A percentile compares a stretch with the other conserved stretches of the same genome.
Evolutionary conservation across 2,329 filamentous ascomycete species (phyloP).

Genomic region (Alternaria arbusti): DNA sequence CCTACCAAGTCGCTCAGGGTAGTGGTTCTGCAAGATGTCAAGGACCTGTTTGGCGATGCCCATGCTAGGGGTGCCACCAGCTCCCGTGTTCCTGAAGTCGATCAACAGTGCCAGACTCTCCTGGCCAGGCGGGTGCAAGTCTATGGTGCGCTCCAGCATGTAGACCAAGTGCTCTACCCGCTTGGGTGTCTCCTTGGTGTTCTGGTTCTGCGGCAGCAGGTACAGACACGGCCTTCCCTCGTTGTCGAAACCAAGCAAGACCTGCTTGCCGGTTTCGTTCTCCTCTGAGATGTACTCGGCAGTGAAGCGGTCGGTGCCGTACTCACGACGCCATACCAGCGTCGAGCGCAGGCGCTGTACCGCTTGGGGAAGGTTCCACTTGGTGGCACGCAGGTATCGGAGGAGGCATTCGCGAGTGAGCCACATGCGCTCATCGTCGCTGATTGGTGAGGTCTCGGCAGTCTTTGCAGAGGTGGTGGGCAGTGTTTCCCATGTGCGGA

Average conservation of each 20-base stretch:
- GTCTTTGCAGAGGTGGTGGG: slow-evolving; percentile 67
- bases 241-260: slow-evolving; percentile 86
- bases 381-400: slow-evolving; percentile 90
- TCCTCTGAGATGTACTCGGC: slow-evolving; percentile 89
- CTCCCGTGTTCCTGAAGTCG: slow-evolving; percentile 84
- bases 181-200: slow-evolving; percentile 83
- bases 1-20: slow-evolving; percentile 87
- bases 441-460: slow-evolving; percentile 67
- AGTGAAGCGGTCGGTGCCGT: slow-evolving; percentile 76
- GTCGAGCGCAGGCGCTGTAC: slow-evolving; percentile 81
- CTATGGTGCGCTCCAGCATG: slow-evolving; percentile 90
- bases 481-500: slow-evolving; percentile 73
- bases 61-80: slow-evolving; percentile 76
- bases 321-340: slow-evolving; percentile 87
- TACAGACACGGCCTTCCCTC: slow-evolving; percentile 88
- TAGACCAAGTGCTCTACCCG: slow-evolving; percentile 95
- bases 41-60: slow-evolving; percentile 82
- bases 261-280: slow-evolving; percentile 96
- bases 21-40: slow-evolving; percentile 91
- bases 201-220: slow-evolving; percentile 87
- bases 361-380: slow-evolving; percentile 78
- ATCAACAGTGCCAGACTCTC: slow-evolving; percentile 88
- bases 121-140: slow-evolving; percentile 84
- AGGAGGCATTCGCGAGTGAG: slow-evolving; percentile 90
- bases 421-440: slow-evolving; percentile 84